These are phyloP conservation scores for Pleurotus djamor DNA, from an alignment of 768 basidiomycete genomes.

Conservation along the genomic window DNA sequence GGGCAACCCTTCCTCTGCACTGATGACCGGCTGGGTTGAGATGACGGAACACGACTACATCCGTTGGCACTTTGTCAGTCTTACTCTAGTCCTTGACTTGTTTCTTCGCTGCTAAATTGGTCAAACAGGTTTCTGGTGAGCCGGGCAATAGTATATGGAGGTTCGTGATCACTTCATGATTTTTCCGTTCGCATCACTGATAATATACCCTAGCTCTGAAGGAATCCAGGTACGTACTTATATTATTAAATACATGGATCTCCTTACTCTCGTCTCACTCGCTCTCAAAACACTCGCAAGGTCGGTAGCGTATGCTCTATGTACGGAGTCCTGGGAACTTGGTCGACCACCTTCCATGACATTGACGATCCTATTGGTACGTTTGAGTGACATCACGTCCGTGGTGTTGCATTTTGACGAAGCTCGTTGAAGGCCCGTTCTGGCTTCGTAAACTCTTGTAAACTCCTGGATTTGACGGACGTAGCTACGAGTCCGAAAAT, in stretches of 20 bases:
- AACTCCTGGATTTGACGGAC: not conserved
- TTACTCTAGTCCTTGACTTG: not conserved
- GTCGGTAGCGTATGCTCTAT: constrained; percentile 58
- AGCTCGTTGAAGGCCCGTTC: constrained; percentile 26
- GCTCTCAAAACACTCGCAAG: too few species aligned
- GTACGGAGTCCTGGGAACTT: constrained; percentile 55
- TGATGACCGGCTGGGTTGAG: constrained; percentile 51
- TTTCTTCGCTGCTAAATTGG: constrained; percentile 9
- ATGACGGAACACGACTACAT: constrained; percentile 58
- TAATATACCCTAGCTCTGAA: constrained; percentile 1
- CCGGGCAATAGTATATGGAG: constrained; percentile 54
- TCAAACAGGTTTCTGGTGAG: constrained; percentile 46
- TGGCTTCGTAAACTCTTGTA: constrained; percentile 35
- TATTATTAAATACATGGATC: not conserved
- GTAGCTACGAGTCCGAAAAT: too few species aligned
- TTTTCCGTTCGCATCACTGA: not conserved
- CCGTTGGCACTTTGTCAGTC: constrained; percentile 63
- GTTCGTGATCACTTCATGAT: constrained; percentile 24
- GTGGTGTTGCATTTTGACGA: not conserved
- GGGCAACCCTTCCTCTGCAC: constrained; percentile 36
- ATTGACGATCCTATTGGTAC: constrained; percentile 42
- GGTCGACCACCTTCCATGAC: constrained; percentile 46
- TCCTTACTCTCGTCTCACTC: not conserved
- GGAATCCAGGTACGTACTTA: constrained; percentile 6
- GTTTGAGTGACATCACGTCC: constrained; percentile 7